A percentile compares a stretch with the other conserved stretches of the same genome.
These are phyloP conservation scores for Nectriaceae sp. DNA, from an alignment of 2,329 filamentous ascomycete species.

Conservation along the genomic window DNA sequence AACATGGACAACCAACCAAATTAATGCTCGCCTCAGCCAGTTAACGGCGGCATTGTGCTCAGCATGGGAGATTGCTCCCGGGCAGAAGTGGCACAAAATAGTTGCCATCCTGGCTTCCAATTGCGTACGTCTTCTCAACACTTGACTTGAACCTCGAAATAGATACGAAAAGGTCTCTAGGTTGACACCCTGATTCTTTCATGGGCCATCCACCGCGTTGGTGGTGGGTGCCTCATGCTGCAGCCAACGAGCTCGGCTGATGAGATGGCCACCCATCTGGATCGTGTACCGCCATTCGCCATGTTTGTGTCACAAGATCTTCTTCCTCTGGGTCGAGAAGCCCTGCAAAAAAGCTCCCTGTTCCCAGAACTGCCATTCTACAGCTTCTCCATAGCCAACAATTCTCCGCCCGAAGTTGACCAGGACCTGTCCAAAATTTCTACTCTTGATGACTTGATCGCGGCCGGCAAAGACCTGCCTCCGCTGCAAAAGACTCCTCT, in stretches of 20 bases:
- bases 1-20: neutral
- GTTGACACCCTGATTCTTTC: slow-evolving; percentile 5
- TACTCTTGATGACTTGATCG: slow-evolving; percentile 3
- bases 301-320: slow-evolving; percentile 2
- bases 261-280: slow-evolving; percentile 4
- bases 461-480: neutral
- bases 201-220: slow-evolving; percentile 11
- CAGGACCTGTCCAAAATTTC: neutral
- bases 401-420: neutral
- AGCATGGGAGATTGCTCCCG: neutral
- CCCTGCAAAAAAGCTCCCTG: neutral
- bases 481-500: neutral
- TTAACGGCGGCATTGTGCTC: neutral
- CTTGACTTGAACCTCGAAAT: neutral
- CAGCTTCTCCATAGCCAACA: neutral
- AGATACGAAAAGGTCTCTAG: neutral
- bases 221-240: slow-evolving; percentile 5
- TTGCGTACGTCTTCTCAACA: neutral
- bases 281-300: slow-evolving; percentile 1
- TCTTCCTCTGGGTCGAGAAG: slow-evolving; percentile 1
- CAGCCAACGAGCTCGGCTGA: slow-evolving; percentile 5
- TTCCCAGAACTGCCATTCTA: slow-evolving; percentile 2
- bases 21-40: neutral
- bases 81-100: neutral
- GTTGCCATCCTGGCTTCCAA: neutral